These are phyloP conservation scores for Capsicum baccatum DNA, from an alignment of 257 asterid genomes.

Conservation along the genomic window DNA sequence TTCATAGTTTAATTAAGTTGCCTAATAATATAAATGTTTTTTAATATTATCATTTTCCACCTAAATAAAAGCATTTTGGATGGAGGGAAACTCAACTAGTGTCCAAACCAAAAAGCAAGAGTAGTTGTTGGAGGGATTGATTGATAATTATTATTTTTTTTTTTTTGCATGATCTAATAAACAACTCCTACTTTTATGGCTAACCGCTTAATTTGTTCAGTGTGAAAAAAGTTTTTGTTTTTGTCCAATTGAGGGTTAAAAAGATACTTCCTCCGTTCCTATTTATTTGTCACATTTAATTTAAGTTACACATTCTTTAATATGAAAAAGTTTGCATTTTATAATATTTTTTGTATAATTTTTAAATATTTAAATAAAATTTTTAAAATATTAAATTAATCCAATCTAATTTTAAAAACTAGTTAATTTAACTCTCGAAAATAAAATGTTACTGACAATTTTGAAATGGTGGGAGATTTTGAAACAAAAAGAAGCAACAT, in stretches of 20 bases:
- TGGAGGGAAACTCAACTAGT: background rate
- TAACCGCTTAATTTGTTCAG: background rate
- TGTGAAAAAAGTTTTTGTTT: background rate
- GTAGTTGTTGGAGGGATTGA: background rate
- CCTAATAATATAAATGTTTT: background rate
- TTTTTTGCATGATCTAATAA: background rate
- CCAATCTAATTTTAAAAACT: no score
- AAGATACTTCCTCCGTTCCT: background rate
- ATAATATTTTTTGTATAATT: no score
- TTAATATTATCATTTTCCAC: background rate
- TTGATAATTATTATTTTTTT: background rate
- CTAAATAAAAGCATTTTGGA: background rate
- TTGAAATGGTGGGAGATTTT: background rate
- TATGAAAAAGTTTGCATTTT: no score
- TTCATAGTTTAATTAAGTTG: background rate
- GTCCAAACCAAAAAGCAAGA: background rate
- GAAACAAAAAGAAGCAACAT: background rate
- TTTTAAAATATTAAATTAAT: no score
- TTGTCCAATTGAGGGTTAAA: background rate
- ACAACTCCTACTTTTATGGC: slow-evolving; percentile 4
- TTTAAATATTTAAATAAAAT: no score
- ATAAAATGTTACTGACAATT: no score
- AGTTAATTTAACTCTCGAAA: no score
- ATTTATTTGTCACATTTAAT: no score
- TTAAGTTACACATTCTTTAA: no score